phyloP scores from a whole-genome alignment of 805 yeast genomes.

The Teunomyces aglyptinius region DNA sequence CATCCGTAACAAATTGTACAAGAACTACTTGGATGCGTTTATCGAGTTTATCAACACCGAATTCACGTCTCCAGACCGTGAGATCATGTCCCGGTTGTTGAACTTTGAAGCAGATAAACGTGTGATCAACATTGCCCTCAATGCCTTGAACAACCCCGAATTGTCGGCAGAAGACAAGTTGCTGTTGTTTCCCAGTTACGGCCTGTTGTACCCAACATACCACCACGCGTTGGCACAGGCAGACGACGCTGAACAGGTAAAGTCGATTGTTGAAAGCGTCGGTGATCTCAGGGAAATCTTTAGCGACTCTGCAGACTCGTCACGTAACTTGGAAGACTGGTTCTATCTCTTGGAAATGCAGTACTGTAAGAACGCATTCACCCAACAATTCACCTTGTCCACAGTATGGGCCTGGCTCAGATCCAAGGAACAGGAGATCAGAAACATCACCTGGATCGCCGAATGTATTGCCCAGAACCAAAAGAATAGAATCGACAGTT shows the following conservation, averaged over 20 bases:
- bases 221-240: constrained; percentile 66
- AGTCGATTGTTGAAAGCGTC: constrained; percentile 58
- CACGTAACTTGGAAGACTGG: constrained; percentile 86
- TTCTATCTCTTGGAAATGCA: constrained; percentile 92
- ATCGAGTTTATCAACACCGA: constrained; percentile 57
- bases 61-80: constrained; percentile 73
- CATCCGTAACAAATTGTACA: constrained; percentile 85
- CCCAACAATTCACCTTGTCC: constrained; percentile 90
- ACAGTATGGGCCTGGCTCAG: constrained; percentile 97
- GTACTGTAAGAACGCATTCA: constrained; percentile 85
- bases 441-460: constrained; percentile 99
- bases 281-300: constrained; percentile 65
- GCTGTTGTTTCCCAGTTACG: constrained; percentile 75
- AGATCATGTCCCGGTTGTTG: constrained; percentile 74
- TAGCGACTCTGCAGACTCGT: constrained; percentile 31
- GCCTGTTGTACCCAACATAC: constrained; percentile 71
- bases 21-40: constrained; percentile 91
- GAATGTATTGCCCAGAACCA: constrained; percentile 99
- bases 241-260: constrained; percentile 85
- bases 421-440: constrained; percentile 92
- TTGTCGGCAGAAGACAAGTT: constrained; percentile 70
- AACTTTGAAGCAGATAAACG: constrained; percentile 95
- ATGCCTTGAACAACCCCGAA: constrained; percentile 79
- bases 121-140: constrained; percentile 84
- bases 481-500: constrained; percentile 87